Evolutionary conservation across 176 grass and related monocot genomes (phyloP), one percentile per base, ranked within the genome.

Genomic region (Melocanna baccifera): DNA sequence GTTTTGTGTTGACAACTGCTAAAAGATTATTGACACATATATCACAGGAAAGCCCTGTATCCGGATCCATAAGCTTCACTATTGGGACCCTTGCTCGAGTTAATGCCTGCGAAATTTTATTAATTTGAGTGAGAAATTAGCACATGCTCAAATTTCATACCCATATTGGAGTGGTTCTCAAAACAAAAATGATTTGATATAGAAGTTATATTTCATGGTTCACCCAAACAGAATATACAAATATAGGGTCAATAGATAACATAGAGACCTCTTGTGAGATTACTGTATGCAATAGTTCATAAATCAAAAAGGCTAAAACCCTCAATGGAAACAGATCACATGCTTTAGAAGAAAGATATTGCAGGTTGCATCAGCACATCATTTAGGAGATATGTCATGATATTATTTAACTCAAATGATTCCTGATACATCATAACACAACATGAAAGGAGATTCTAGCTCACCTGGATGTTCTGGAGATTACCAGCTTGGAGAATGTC

Each of bases 1-100:
- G 93, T 88, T 95, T 98, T 30, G 96, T 98, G 80, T 98, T 98
- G 83, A 95, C 96, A 90, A 98, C 93, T 66, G 96, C 96, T 81
- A 98, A 87, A 82, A 95, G 87, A 84, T 98, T 98, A 86, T 98
- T 98, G 57, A 98, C 87, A 34, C 96, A 98, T 89, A 98, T 94
- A 81, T 98, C 96, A 77, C 96, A 98, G 50, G 93, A 98, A 81
- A 98, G 86, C 48, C 91, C 96, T 15, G 96, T 98, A 77, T 73
- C 88, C 1, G 86, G 96, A 92, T 98, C 93, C 96, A 95, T 98
- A 85, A 98, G 77, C 89, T 98, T 98, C 81, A 98, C 96, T 82
- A 98, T 98, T 39, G 96, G 96, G 68, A 98, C 96, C 81, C 96
- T 98, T 78, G 96, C 96, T 81, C 83, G 91, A 87, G 93, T 93